Base-by-base conservation (phyloP, 2,329 filamentous ascomycete genomes). In the Talaromyces sp. region DNA sequence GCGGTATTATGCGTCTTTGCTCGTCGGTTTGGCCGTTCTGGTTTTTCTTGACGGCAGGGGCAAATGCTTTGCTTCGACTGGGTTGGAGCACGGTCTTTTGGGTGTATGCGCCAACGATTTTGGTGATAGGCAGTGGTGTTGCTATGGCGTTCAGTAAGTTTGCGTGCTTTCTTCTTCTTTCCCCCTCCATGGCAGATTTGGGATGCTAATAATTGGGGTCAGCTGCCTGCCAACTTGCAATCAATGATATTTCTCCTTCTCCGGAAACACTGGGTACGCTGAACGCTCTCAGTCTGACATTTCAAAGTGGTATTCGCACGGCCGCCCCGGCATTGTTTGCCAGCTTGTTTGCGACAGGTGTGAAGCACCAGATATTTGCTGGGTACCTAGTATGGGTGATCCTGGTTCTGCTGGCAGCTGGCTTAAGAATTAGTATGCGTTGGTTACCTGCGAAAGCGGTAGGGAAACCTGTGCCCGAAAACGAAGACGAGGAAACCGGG, bases 241-340 rank as follows among this genome's bases (percentile, higher is more conserved):
- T 93, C 32, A 93, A 93, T 71, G 89, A 93, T 61, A 84, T 89
- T 2, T 82, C 86, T 0, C 90, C 90, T 0, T 84, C 81, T 10
- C 81, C 84, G 1, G 78, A 80, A 49, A 82, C 85, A 0, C 77
- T 93, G 10, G 89, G 87, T 0, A 91, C 85, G 0, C 76, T 95
- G 29, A 93, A 93, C 66, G 87, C 87, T 0, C 66, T 91, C 0
- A 82, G 84, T 0, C 76, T 93, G 60, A 88, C 88, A 0, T 68
- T 85, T 0, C 74, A 79, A 0, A 86, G 85, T 64, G 86, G 77
- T 0, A 76, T 90, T 31, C 80, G 90, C 14, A 82, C 89, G 0
- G 78, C 93, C 46, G 81, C 82, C 0, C 90, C 90, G 0, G 88
- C 84, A 0, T 67, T 86, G 0, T 86, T 89, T 50, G 83, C 88